Percentiles rank a stretch among this genome's conserved stretches.
Conservation (phyloP, 2,329 filamentous ascomycete genomes). For the Neocucurbitaria cava region DNA sequence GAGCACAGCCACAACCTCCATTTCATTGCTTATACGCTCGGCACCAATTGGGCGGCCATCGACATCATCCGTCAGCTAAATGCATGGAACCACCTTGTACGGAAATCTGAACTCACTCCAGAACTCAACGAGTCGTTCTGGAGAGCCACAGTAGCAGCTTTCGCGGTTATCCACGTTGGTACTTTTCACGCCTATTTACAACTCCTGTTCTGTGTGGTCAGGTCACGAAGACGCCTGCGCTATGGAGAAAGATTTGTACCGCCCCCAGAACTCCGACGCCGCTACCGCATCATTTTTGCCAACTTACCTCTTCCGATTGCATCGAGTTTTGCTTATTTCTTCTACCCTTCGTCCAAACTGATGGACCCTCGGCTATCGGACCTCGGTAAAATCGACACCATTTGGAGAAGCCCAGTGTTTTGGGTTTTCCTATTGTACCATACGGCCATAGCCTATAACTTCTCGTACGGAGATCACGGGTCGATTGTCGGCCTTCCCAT, state of each 20-base stretch:
- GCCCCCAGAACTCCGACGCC: neutral
- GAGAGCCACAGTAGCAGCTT: neutral
- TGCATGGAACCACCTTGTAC: too few species aligned
- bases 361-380: too few species aligned
- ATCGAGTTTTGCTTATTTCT: too few species aligned
- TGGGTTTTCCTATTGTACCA: too few species aligned
- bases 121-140: neutral
- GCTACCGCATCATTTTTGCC: neutral
- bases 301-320: too few species aligned
- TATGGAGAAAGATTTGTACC: neutral
- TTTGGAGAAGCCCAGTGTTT: too few species aligned
- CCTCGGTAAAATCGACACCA: too few species aligned
- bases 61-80: neutral
- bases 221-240: neutral
- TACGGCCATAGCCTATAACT: too few species aligned
- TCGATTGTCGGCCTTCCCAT: too few species aligned
- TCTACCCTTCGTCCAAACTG: too few species aligned
- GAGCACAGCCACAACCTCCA: neutral
- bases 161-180: neutral
- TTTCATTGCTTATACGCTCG: neutral
- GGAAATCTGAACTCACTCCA: neutral
- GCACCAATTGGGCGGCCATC: conserved; percentile 4
- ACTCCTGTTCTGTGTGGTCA: neutral
- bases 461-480: too few species aligned
- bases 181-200: neutral